These are phyloP conservation scores for Aspergillus sp. DNA, from an alignment of 2,329 filamentous ascomycete species.

Conservation along the genomic window DNA sequence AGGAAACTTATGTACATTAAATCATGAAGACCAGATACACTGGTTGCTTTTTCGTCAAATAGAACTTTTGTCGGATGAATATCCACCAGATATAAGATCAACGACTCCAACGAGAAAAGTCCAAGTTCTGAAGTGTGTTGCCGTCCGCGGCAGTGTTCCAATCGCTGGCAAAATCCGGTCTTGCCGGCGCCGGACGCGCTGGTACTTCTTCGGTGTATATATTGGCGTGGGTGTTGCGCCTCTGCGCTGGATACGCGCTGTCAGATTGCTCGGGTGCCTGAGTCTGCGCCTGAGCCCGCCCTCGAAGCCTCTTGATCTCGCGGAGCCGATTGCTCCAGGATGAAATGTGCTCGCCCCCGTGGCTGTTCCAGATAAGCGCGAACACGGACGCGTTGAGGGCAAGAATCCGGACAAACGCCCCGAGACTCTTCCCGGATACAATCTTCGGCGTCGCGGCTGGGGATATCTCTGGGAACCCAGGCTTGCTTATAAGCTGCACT, in stretches of 20 bases:
- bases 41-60: constrained; percentile 2
- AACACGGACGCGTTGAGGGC: constrained; percentile 93
- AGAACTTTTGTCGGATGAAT: too few relatives aligned
- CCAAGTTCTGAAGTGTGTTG: constrained; percentile 31
- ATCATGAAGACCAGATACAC: constrained; percentile 4
- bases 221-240: constrained; percentile 30
- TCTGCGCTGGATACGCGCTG: constrained; percentile 24
- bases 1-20: constrained; percentile 9
- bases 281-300: constrained; percentile 35
- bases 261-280: constrained; percentile 21
- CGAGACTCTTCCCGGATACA: constrained; percentile 70
- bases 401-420: constrained; percentile 75
- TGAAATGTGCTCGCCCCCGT: constrained; percentile 70
- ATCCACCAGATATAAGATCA: constrained; percentile 9
- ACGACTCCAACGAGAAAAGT: constrained; percentile 36
- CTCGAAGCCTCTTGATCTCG: constrained; percentile 73
- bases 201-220: constrained; percentile 27
- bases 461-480: constrained; percentile 84
- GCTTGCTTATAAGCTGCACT: constrained; percentile 79
- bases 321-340: constrained; percentile 81
- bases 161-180: constrained; percentile 26
- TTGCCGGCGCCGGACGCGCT: constrained; percentile 22
- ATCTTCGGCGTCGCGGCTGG: constrained; percentile 84
- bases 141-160: constrained; percentile 29
- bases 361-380: constrained; percentile 72